Evolutionary conservation across 2,329 filamentous ascomycete genomes (phyloP).

Genomic region (Hypoxylon sp.): DNA sequence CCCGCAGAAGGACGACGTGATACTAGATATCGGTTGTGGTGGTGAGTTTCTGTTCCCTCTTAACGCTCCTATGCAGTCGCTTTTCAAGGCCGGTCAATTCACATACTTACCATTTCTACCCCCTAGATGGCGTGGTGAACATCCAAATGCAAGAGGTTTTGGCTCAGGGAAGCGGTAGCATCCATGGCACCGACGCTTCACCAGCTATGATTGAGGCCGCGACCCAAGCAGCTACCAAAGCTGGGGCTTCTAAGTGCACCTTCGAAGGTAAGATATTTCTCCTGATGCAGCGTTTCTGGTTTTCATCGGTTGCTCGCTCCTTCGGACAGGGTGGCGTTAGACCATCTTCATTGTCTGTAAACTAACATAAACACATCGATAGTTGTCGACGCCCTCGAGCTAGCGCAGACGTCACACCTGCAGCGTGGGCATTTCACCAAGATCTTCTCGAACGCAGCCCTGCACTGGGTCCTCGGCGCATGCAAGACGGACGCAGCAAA

Average conservation of each 20-base stretch:
- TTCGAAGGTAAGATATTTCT: constrained; percentile 59
- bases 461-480: constrained; percentile 75
- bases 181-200: constrained; percentile 73
- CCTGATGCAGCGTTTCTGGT: too few relatives aligned
- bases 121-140: constrained; percentile 72
- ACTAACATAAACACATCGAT: not conserved
- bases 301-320: too few relatives aligned
- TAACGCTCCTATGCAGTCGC: not conserved
- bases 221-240: constrained; percentile 57
- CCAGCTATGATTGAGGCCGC: constrained; percentile 71
- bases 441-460: constrained; percentile 75
- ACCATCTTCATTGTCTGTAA: not conserved
- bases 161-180: constrained; percentile 61
- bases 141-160: constrained; percentile 66
- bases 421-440: constrained; percentile 64
- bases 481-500: constrained; percentile 50
- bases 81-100: not conserved
- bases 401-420: constrained; percentile 56
- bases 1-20: constrained; percentile 68
- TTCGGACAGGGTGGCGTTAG: not conserved
- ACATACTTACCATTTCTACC: constrained; percentile 3
- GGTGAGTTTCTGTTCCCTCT: constrained; percentile 57
- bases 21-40: constrained; percentile 76
- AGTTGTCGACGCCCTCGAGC: constrained; percentile 64
- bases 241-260: constrained; percentile 55